Evolutionary conservation across 1,284 basidiomycete genomes (phyloP), one percentile per base, ranked within the genome.

Genomic region (Naganishia cerealis): DNA sequence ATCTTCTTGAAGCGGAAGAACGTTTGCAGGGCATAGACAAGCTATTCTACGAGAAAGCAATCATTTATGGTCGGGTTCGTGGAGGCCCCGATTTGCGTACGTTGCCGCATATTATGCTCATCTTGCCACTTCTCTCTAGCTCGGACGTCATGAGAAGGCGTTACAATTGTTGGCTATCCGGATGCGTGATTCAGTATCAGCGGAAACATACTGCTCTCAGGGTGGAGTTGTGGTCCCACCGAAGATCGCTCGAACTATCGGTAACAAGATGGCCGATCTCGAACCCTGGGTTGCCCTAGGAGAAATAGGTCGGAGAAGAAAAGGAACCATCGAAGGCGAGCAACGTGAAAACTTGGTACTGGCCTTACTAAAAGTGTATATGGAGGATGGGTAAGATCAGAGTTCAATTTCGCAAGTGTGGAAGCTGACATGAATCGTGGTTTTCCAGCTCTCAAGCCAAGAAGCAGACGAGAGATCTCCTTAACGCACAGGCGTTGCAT

Each of bases 181-280:
- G 26, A 80, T 94, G 3, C 85, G 85, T 48, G 92, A 95, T 77
- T 82, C 86, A 0, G 81, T 85, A 0, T 89, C 90, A 0, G 90
- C 91, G 0, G 91, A 94, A 77, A 85, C 87, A 1, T 94, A 92
- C 79, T 91, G 91, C 76, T 84, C 88, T 12, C 84, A 90, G 56
- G 86, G 87, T 36, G 87, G 91, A 40, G 84, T 87, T 57, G 84
- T 94, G 33, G 80, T 93, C 0, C 83, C 88, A 0, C 80, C 84
- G 0, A 88, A 86, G 72, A 81, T 86, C 0, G 87, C 88, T 0
- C 80, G 83, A 36, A 71, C 81, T 0, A 81, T 85, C 38, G 72
- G 76, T 0, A 62, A 70, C 46, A 73, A 70, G 33, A 73, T 77
- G 7, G 73, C 73, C 1, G 83, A 81, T 5, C 77, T 90, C 39